Evolutionary conservation across 2,329 filamentous ascomycete species (phyloP).

Genomic region (Trichoderma polysporum): DNA sequence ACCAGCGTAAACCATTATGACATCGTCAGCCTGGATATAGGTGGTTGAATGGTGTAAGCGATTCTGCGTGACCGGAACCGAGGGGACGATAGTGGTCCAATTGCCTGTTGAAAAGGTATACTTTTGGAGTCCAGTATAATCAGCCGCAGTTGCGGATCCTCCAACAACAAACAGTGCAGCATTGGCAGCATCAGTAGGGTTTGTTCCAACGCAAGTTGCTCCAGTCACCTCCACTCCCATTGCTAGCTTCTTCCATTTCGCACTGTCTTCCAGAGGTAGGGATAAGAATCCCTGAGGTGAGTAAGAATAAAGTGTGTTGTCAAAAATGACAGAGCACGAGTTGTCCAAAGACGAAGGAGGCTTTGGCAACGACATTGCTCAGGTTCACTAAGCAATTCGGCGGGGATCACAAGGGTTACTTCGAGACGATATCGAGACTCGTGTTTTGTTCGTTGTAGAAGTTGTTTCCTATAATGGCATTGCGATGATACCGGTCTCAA

Average conservation of each 20-base stretch:
- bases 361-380: constrained; percentile 67
- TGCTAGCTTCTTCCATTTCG: constrained; percentile 66
- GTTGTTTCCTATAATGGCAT: constrained; percentile 26
- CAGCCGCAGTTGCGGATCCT: constrained; percentile 54
- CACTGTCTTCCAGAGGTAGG: constrained; percentile 65
- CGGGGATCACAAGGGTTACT: neutral
- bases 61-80: constrained; percentile 59
- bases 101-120: constrained; percentile 54
- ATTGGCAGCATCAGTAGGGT: constrained; percentile 55
- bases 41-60: constrained; percentile 72
- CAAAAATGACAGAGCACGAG: constrained; percentile 78
- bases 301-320: constrained; percentile 83
- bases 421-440: constrained; percentile 3
- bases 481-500: constrained; percentile 16
- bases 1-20: constrained; percentile 80
- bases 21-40: constrained; percentile 68
- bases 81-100: constrained; percentile 50
- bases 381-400: neutral
- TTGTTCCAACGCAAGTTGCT: constrained; percentile 73
- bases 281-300: constrained; percentile 74
- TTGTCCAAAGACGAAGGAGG: constrained; percentile 69
- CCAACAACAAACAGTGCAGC: constrained; percentile 79
- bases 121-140: constrained; percentile 74
- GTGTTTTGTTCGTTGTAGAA: neutral
- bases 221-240: constrained; percentile 71